phyloP scores from a whole-genome alignment of 805 yeast genomes.

The Candida vaughaniae region DNA sequence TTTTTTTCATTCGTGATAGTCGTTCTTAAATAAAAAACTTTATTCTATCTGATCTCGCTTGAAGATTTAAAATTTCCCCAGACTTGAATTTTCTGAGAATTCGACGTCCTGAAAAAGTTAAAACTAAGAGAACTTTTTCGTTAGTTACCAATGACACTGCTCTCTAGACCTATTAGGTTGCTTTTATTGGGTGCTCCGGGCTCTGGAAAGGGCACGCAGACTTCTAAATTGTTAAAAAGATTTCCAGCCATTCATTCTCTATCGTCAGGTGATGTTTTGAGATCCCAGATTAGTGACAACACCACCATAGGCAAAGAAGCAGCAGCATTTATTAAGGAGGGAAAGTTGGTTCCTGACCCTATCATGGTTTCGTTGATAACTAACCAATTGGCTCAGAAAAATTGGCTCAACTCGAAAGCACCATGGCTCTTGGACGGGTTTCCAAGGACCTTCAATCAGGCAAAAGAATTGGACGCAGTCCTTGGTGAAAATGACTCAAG shows the following conservation, averaged over 20 bases:
- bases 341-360: conserved; percentile 72
- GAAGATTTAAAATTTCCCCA: too few species aligned
- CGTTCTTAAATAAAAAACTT: neutral
- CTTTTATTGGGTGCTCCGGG: conserved; percentile 93
- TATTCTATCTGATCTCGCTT: too few species aligned
- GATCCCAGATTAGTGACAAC: conserved; percentile 59
- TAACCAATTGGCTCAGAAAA: conserved; percentile 40
- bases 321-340: conserved; percentile 53
- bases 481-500: conserved; percentile 37
- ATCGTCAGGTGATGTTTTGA: conserved; percentile 81
- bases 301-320: conserved; percentile 61
- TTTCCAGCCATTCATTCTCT: conserved; percentile 57
- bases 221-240: conserved; percentile 57
- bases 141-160: too few species aligned
- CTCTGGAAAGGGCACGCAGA: conserved; percentile 90
- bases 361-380: conserved; percentile 61
- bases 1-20: too few species aligned
- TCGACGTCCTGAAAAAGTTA: neutral
- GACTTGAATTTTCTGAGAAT: neutral
- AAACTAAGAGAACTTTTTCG: neutral
- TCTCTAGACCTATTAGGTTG: conserved; percentile 56
- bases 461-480: conserved; percentile 51
- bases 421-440: conserved; percentile 89
- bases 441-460: conserved; percentile 80
- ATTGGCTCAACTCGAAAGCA: conserved; percentile 44